Evolutionary conservation across 2,329 filamentous ascomycete genomes (phyloP), one percentile per base, ranked within the genome.

Genomic region (Fusarium chlamydosporum): DNA sequence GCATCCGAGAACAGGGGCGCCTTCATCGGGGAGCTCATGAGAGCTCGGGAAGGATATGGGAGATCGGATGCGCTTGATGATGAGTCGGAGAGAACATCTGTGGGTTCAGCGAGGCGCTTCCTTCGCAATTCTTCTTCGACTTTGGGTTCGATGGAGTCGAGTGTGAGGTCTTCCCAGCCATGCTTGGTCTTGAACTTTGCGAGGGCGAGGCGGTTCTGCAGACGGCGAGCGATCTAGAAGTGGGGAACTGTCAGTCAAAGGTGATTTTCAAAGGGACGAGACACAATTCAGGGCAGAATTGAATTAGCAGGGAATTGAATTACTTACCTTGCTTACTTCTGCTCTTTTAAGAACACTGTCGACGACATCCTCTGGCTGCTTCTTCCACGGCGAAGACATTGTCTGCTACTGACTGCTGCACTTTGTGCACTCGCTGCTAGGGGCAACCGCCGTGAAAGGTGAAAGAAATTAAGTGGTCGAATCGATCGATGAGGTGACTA

Each of bases 131-230:
- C 88, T 77, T 94, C 88, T 77, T 95, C 91, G 67, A 95, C 83
- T 78, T 91, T 92, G 52, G 93, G 93, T 81, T 97, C 93, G 81
- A 97, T 93, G 65, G 86, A 90, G 78, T 94, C 92, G 76, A 96
- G 88, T 67, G 91, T 92, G 78, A 97, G 87, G 79, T 96, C 92
- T 81, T 97, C 92, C 90, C 94, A 96, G 78, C 94, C 94, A 82
- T 97, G 92, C 81, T 96, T 94, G 72, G 96, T 94, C 83, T 98
- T 98, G 87, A 97, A 96, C 80, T 96, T 96, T 78, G 96, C 96
- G 69, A 98, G 89, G 61, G 96, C 95, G 63, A 99, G 89, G 68
- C 95, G 93, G 83, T 97, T 94, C 82, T 98, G 94, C 56, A 99
- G 85, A 76, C 92, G 92, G 78, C 95, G 88, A 74, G 94, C 96